Evolutionary conservation across 2,329 filamentous ascomycete genomes (phyloP).

Genomic region (Verticillium klebahnii): DNA sequence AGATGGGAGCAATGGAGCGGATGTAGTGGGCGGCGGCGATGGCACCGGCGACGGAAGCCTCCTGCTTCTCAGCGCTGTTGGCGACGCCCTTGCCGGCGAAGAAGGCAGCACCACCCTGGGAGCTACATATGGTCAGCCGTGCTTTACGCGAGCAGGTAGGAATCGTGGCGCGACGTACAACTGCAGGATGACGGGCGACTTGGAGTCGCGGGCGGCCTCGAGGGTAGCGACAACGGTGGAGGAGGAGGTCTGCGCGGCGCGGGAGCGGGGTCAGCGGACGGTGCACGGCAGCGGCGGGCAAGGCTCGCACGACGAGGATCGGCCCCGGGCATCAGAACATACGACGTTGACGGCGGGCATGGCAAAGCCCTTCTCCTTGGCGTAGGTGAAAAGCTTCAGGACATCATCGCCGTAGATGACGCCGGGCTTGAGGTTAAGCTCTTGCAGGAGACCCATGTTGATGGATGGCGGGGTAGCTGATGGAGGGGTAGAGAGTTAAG

Average conservation of each 20-base stretch:
- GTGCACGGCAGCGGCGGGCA: background rate
- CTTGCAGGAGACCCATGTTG: conserved; percentile 26
- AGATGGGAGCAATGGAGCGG: conserved; percentile 77
- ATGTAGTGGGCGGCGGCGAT: conserved; percentile 92
- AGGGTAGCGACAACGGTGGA: conserved; percentile 81
- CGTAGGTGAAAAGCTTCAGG: conserved; percentile 76
- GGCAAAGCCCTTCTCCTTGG: conserved; percentile 81
- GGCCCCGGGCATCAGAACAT: conserved; percentile 2
- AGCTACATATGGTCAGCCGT: conserved; percentile 25
- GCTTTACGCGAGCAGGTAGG: background rate
- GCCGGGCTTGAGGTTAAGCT: conserved; percentile 47
- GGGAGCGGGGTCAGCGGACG: background rate
- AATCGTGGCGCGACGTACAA: conserved; percentile 30
- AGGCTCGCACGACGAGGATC: background rate
- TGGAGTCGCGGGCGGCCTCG: conserved; percentile 90
- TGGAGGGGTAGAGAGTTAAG: conserved; percentile 1
- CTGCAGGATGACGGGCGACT: conserved; percentile 90
- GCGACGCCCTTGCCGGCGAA: conserved; percentile 86
- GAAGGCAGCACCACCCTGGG: conserved; percentile 89
- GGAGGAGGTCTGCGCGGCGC: conserved; percentile 56
- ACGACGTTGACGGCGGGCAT: conserved; percentile 85
- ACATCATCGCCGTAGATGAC: conserved; percentile 53
- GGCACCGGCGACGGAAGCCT: conserved; percentile 82
- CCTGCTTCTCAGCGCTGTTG: conserved; percentile 69
- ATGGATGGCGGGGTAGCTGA: background rate